Conservation (phyloP, 345 rosid species). For the Geranium brycei region DNA sequence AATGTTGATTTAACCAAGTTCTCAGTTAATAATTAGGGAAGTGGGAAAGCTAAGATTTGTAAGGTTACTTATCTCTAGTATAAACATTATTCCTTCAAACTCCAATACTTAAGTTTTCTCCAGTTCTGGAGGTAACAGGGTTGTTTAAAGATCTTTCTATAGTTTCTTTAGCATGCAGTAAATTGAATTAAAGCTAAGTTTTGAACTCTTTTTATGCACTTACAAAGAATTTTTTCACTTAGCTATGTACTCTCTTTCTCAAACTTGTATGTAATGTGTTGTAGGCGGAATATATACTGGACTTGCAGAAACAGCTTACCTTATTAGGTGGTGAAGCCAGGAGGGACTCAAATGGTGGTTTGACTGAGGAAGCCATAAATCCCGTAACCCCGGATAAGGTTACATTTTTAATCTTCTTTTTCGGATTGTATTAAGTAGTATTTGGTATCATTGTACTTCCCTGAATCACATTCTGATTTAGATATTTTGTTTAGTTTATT, state of each 20-base stretch:
- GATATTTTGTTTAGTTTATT: too few species aligned
- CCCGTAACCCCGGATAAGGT: conserved; percentile 78
- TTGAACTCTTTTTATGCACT: not conserved
- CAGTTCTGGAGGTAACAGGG: not conserved
- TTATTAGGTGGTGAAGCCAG: conserved; percentile 59
- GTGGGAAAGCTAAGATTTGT: too few species aligned
- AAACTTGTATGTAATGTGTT: conserved; percentile 7
- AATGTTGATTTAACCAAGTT: too few species aligned
- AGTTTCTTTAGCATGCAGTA: not conserved
- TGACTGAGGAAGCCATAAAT: conserved; percentile 46
- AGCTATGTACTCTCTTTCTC: not conserved
- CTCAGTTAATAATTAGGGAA: too few species aligned
- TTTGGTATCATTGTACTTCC: not conserved
- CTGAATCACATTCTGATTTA: not conserved
- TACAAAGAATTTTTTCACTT: not conserved
- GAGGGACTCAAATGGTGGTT: conserved; percentile 49
- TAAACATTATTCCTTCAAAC: too few species aligned
- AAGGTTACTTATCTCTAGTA: too few species aligned
- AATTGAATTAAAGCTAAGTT: not conserved
- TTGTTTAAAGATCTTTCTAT: not conserved
- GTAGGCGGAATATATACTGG: conserved; percentile 75
- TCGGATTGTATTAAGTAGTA: not conserved
- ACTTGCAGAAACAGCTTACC: conserved; percentile 86
- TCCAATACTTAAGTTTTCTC: too few species aligned
- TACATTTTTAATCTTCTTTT: conserved; percentile 1